phyloP scores from a whole-genome alignment of 2,329 filamentous ascomycete genomes.

The Stachybotrys chartarum region DNA sequence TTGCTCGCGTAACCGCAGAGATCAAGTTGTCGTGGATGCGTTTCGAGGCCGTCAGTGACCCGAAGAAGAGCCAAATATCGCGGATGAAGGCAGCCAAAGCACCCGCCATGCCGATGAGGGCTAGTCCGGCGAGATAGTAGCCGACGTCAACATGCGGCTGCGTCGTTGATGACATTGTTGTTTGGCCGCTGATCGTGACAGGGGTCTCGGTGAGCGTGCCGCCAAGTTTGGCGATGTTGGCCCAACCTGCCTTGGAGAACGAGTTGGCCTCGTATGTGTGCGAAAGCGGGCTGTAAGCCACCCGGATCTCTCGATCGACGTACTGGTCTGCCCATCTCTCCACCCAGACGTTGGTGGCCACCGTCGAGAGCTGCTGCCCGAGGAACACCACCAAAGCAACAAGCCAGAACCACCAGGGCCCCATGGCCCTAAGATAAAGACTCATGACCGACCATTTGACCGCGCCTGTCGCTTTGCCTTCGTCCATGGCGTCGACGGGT shows the following conservation, averaged over 20 bases:
- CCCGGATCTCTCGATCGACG: constrained; percentile 32
- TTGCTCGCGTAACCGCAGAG: constrained; percentile 72
- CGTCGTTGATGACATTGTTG: constrained; percentile 13
- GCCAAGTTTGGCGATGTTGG: constrained; percentile 30
- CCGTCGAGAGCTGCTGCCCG: constrained; percentile 75
- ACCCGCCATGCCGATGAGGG: constrained; percentile 68
- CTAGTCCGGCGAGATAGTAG: constrained; percentile 83
- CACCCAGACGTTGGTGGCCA: constrained; percentile 93
- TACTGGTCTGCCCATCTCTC: constrained; percentile 93
- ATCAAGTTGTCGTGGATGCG: constrained; percentile 77
- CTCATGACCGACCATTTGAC: constrained; percentile 83
- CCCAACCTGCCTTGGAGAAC: constrained; percentile 22
- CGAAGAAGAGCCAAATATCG: constrained; percentile 86
- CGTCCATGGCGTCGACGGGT: constrained; percentile 52
- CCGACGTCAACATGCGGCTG: constrained; percentile 61
- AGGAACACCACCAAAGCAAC: constrained; percentile 68
- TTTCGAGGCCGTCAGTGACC: constrained; percentile 81
- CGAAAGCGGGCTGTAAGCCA: constrained; percentile 11
- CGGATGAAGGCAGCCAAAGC: constrained; percentile 75
- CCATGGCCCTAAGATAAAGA: constrained; percentile 86
- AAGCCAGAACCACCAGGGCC: constrained; percentile 93
- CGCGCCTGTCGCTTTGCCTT: constrained; percentile 76
- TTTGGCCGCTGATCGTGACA: constrained; percentile 6
- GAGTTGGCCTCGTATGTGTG: constrained; percentile 16
- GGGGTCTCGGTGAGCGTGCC: constrained; percentile 12